phyloP scores from a whole-genome alignment of 176 grass and related monocot genomes.

The Cenchrus fungigraminus region DNA sequence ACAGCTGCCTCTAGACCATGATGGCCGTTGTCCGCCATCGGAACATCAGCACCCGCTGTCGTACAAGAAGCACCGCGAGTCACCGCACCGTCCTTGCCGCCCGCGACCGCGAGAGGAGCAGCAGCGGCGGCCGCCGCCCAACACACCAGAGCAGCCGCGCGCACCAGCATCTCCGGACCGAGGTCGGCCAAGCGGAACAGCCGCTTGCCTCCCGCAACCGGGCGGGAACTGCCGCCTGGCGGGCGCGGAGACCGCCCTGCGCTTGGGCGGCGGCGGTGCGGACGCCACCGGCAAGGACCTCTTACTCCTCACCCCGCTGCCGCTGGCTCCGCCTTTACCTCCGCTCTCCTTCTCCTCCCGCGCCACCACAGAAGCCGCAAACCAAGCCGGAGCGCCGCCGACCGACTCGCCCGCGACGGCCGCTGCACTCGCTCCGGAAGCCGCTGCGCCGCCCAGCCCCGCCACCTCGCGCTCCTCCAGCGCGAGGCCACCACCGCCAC shows the following conservation, averaged over 20 bases:
- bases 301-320: background rate
- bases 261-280: constrained; percentile 25
- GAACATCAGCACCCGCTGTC: background rate
- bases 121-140: background rate
- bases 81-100: background rate
- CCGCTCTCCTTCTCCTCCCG: background rate
- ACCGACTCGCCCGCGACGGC: background rate
- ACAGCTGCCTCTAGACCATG: background rate
- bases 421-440: background rate
- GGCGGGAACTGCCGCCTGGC: constrained; percentile 15
- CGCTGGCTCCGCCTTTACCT: background rate
- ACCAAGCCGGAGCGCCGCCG: background rate
- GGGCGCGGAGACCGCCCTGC: background rate
- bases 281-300: background rate
- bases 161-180: background rate
- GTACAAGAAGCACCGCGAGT: background rate
- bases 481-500: background rate
- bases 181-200: background rate
- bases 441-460: background rate
- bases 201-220: constrained; percentile 25
- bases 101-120: background rate
- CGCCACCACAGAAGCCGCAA: background rate
- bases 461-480: background rate
- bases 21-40: background rate
- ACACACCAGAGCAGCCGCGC: background rate